Conservation (phyloP, 805 yeast species). For the Candida parachauliodes region DNA sequence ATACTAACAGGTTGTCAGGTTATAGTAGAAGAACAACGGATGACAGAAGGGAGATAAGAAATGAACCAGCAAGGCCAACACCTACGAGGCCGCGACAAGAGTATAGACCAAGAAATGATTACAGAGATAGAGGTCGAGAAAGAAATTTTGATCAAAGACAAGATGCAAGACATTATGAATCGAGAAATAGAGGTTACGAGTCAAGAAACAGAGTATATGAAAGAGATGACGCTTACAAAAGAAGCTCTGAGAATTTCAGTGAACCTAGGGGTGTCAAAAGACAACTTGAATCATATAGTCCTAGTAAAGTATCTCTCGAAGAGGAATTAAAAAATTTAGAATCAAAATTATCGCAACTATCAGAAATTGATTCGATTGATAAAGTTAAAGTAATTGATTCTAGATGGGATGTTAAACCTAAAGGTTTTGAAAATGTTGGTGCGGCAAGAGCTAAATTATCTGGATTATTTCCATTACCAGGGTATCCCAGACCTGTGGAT, state of each 20-base stretch:
- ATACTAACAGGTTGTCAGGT: too few species aligned
- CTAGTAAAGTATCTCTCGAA: slow-evolving; percentile 2
- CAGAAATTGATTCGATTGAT: slow-evolving; percentile 42
- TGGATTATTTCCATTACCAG: slow-evolving; percentile 77
- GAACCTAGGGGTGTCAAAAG: slow-evolving; percentile 5
- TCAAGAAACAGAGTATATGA: too few species aligned
- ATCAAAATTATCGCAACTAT: not conserved
- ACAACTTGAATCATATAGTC: slow-evolving; percentile 4
- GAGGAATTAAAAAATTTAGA: slow-evolving; percentile 3
- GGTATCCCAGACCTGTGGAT: slow-evolving; percentile 48
- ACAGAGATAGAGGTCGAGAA: slow-evolving; percentile 4
- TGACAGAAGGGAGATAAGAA: too few species aligned
- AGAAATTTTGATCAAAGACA: too few species aligned
- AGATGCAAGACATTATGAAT: too few species aligned
- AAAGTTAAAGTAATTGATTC: slow-evolving; percentile 48
- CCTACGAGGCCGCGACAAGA: not conserved
- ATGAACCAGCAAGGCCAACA: too few species aligned
- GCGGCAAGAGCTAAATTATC: slow-evolving; percentile 76
- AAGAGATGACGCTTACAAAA: too few species aligned
- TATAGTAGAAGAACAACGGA: slow-evolving; percentile 7
- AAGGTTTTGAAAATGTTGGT: slow-evolving; percentile 68
- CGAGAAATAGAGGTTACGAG: too few species aligned
- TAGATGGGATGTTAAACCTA: slow-evolving; percentile 69
- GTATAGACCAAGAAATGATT: not conserved
- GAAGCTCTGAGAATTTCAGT: not conserved